Evolutionary conservation across 345 rosid genomes (phyloP).

Genomic region (Salix suchowensis): DNA sequence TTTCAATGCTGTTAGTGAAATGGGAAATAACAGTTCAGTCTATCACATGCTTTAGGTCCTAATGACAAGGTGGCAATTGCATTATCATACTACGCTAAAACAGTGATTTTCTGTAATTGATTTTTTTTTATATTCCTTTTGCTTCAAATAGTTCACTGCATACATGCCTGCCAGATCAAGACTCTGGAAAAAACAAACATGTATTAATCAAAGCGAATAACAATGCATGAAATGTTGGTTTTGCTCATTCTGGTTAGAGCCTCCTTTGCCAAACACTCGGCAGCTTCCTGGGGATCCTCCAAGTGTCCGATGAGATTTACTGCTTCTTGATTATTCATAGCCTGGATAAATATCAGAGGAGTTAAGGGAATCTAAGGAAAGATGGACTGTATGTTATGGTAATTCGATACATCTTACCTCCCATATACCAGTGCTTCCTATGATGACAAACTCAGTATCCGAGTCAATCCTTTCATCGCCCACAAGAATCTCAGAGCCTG

Average conservation of each 20-base stretch:
- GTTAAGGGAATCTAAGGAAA: neutral
- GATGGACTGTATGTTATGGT: neutral
- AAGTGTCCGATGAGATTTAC: constrained; percentile 55
- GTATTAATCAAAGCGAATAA: constrained; percentile 48
- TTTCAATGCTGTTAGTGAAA: neutral
- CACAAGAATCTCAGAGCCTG: constrained; percentile 35
- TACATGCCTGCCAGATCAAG: neutral
- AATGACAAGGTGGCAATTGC: neutral
- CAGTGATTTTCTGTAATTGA: neutral
- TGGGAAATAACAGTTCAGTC: neutral
- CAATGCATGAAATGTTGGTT: constrained; percentile 53
- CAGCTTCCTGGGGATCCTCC: constrained; percentile 63
- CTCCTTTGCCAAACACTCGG: constrained; percentile 63
- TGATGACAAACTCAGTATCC: constrained; percentile 56
- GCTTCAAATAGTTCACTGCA: neutral
- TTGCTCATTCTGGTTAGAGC: constrained; percentile 55
- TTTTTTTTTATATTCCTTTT: neutral
- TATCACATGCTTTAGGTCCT: neutral
- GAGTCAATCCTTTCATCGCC: constrained; percentile 38
- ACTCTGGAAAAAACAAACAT: neutral
- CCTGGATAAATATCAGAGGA: constrained; percentile 27
- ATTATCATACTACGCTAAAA: neutral
- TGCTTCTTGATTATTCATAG: constrained; percentile 76
- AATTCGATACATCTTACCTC: constrained; percentile 35
- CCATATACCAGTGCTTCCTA: constrained; percentile 76